Base-by-base conservation (phyloP, 1,284 basidiomycete species). In the Sanghuangporus sanghuang region DNA sequence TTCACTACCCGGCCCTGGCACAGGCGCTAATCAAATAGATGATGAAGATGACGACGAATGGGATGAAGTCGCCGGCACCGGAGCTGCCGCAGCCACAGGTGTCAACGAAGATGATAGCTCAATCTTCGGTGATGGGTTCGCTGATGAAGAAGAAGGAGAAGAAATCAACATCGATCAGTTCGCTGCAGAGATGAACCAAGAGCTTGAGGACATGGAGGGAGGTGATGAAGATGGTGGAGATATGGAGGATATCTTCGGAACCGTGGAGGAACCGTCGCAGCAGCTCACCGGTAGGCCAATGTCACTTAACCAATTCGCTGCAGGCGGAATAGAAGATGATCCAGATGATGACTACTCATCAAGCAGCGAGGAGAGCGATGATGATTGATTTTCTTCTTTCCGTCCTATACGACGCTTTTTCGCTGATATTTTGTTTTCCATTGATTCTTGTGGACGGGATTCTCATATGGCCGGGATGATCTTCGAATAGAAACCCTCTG, bases 331-430 rank as follows among this genome's bases (percentile, higher is more conserved):
- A 39, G 70, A 68, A 53, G 78, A 79, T 44, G 84, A 88, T 42
- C 42, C 38, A 8, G 67, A 68, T 55, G 86, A 88, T 59, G 85
- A 86, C 61, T 85, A 79, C 63, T 79, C 82, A 48, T 82, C 81
- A 44, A 87, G 60, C 12, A 68, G 85, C 67, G 87, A 88, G 11
- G 86, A 88, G 3, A 88, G 84, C 69, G 87, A 90, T 67, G 85
- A 89, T 55, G 85, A 88, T 68, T 86, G 67, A 61, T 48, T 18
- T 38, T 7, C 44, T 46, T n/a, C 16, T 46, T 46, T 14, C 16
- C n/a, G 7, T 46, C 44, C 8, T 14, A n/a, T 46, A n/a, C n/a
- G 11, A 11, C 6, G 11, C n/a, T 42, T 46, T 18, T 18, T n/a
- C 21, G 44, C 9, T 46, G 27, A 32, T 32, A 32, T 32, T 32